Evolutionary conservation across 768 basidiomycete species (phyloP).

Genomic region (Coprinellus micaceus): DNA sequence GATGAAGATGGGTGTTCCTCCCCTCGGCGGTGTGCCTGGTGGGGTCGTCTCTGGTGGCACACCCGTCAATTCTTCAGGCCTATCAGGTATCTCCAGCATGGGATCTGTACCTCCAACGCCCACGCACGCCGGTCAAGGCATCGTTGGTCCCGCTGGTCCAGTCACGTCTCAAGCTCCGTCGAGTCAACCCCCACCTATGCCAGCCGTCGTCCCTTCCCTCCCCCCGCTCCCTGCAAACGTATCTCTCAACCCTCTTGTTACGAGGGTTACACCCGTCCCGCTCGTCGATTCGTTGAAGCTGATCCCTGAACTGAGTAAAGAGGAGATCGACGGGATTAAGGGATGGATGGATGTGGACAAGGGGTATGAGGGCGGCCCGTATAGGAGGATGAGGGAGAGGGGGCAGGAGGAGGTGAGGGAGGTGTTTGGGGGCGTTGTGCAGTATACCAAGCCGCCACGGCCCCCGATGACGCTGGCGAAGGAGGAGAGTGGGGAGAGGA

Average conservation of each 20-base stretch:
- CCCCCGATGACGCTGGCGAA: too few relatives aligned
- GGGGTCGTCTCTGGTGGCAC: not conserved
- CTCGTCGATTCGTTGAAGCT: slow-evolving; percentile 45
- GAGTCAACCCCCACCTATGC: slow-evolving; percentile 11
- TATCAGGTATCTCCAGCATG: not conserved
- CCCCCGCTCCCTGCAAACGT: slow-evolving; percentile 42
- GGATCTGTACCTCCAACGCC: slow-evolving; percentile 3
- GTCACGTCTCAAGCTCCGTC: slow-evolving; percentile 1
- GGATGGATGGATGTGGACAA: slow-evolving; percentile 64
- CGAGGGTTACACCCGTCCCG: slow-evolving; percentile 60
- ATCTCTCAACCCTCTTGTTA: slow-evolving; percentile 52
- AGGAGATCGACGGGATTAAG: slow-evolving; percentile 52
- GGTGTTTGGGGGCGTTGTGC: slow-evolving; percentile 32
- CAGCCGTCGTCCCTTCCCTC: slow-evolving; percentile 15
- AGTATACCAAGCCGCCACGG: not conserved
- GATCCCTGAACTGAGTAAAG: slow-evolving; percentile 50
- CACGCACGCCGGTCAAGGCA: too few relatives aligned
- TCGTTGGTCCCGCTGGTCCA: too few relatives aligned
- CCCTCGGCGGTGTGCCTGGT: not conserved
- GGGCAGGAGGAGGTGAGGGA: slow-evolving; percentile 49
- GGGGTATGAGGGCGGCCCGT: slow-evolving; percentile 45
- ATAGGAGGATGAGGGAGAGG: slow-evolving; percentile 47
- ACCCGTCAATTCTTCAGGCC: not conserved
- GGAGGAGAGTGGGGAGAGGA: too few relatives aligned
- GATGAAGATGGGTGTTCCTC: not conserved